Base-by-base conservation (phyloP, 208 protist genomes). In the Angomonas deanei region DNA sequence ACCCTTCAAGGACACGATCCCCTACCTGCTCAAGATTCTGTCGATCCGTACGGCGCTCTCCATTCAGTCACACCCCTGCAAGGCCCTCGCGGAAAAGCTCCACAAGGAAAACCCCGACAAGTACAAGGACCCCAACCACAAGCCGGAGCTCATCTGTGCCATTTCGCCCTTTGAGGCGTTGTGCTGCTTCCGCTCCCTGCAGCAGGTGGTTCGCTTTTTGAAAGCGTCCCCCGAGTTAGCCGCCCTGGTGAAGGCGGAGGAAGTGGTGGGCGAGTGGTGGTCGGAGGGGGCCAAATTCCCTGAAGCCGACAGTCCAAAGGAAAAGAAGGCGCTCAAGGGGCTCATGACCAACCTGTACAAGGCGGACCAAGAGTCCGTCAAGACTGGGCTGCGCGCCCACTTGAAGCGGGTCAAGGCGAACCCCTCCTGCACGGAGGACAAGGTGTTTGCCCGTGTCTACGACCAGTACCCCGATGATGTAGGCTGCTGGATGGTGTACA, bases 101-200 rank as follows among this genome's bases (percentile, higher is more conserved):
- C 91, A 97, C 66, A 57, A 61, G 1, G 71, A 77, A n/a, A 74
- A 92, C 33, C 93, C 97, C 3, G 71, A 94, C 30, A 89, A 97
- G 56, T 99, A 99, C 81, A 96, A 93, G 62, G 98, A 99, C 77
- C 81, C 81, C 50, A 99, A 99, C 80, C 97, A 99, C 81, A 99
- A 99, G 82, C 98, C 98, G 6, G 97, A 99, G 76, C 85, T 98
- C 38, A 88, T 94, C 54, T 80, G 97, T 32, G 97, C 97, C 3
- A 66, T 99, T 19, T 99, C 96, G 24, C 73, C 76, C 4, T 97
- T 98, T 66, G 84, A 98, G 58, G 93, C 92, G 3, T 84, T 99
- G 17, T 99, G 96, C 69, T 96, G 97, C 39, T 99, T 99, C 78
- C 93, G 98, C 31, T 59, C 77, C 5, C 66, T 97, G 13, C 47